Percentiles rank a stretch among this genome's conserved stretches.
Evolutionary conservation across 1,139 yeast genomes (phyloP).

Genomic region (Yamadazyma dushanensis): DNA sequence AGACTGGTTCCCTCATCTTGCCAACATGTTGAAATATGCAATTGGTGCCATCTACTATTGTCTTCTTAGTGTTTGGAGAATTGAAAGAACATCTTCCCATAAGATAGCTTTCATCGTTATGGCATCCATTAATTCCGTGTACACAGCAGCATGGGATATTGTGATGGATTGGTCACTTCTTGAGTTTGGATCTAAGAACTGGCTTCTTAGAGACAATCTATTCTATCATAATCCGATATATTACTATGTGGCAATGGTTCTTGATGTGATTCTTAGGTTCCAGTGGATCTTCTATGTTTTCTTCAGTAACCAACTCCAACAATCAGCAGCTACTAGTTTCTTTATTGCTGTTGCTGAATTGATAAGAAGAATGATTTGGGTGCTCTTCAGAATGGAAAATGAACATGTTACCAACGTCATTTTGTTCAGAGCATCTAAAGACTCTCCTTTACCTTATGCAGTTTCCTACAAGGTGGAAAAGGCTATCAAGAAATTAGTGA

Average conservation of each 20-base stretch:
- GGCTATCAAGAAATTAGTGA: constrained; percentile 44
- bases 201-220: constrained; percentile 68
- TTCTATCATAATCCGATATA: constrained; percentile 55
- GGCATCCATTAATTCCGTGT: constrained; percentile 72
- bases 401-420: constrained; percentile 91
- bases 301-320: constrained; percentile 75
- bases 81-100: constrained; percentile 43
- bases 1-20: constrained; percentile 95
- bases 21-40: constrained; percentile 80
- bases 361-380: constrained; percentile 82
- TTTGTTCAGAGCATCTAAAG: constrained; percentile 82
- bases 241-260: constrained; percentile 74
- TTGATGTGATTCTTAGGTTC: constrained; percentile 74
- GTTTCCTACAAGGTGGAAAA: constrained; percentile 36
- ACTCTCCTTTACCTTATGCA: constrained; percentile 80
- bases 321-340: constrained; percentile 88
- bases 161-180: constrained; percentile 94
- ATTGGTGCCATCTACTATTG: constrained; percentile 68
- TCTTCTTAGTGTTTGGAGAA: constrained; percentile 78
- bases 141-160: constrained; percentile 81
- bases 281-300: constrained; percentile 87
- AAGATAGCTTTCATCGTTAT: constrained; percentile 66
- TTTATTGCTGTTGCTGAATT: constrained; percentile 80
- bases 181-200: constrained; percentile 61
- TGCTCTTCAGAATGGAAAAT: constrained; percentile 89